Evolutionary conservation across 164 flowering plant species (phyloP), one percentile per base, ranked within the genome.

Genomic region (Sedum album): DNA sequence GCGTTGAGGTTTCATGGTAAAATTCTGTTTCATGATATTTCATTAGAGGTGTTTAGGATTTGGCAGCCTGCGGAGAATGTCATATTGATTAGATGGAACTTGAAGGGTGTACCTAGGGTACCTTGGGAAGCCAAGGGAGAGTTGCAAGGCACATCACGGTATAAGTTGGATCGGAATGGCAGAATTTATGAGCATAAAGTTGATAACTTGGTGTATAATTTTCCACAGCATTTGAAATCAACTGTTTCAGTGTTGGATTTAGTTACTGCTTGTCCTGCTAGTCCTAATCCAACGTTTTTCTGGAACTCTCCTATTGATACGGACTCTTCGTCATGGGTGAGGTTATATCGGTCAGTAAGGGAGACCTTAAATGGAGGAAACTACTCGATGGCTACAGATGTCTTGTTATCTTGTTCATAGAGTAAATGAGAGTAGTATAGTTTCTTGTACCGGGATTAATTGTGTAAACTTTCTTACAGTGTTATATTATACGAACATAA

Each of bases 81-180:
- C 26, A 89, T 93, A 66, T 68, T 93, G 75, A 84, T 93, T 46
- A 80, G 97, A 70, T 93, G 98, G 98, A 89, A 85, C 68, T 73
- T 91, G 68, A 82, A 71, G 70, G 96, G 94, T 14, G 79, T 86
- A n/a, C 96, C 97, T n/a, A 77, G 97, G 66, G 96, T 90, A 35
- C 98, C 97, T 6, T 93, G 98, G 98, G 98, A 93, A 74, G 87
- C 90, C 0, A 79, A 76, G 49, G 94, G 92, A 9, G 76, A 87
- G 69, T 93, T 93, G 70, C 91, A 90, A 72, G 98, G 96, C n/a
- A 88, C 95, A 0, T 93, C 98, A 0, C 76, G 85, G 51, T 93
- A 93, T 73, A 93, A 93, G 69, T 66, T 93, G 71, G 97, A 93
- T 42, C 73, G 89, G 68, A 82, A 81, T 41, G 98, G 97, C 33